These are phyloP conservation scores for Xylariales sp. DNA, from an alignment of 2,329 filamentous ascomycete species.

Conservation along the genomic window DNA sequence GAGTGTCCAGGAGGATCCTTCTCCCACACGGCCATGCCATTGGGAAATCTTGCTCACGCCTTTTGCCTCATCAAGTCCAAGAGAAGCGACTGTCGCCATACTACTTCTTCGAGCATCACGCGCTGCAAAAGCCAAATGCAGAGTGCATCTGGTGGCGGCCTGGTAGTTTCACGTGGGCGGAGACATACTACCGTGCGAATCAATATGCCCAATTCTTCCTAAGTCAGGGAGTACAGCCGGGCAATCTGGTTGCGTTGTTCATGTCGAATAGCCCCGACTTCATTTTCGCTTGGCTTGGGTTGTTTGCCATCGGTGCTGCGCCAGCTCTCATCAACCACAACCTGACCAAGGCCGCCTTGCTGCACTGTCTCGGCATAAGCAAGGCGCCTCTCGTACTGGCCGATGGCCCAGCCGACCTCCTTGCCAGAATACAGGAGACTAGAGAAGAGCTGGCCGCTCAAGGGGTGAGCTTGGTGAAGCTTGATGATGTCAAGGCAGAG, in stretches of 20 bases:
- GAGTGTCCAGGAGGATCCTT: constrained; percentile 13
- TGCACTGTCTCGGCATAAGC: constrained; percentile 61
- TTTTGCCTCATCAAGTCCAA: too few species aligned
- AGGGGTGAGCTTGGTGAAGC: constrained; percentile 50
- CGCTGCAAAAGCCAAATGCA: constrained; percentile 44
- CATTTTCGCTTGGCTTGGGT: constrained; percentile 58
- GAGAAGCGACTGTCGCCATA: constrained; percentile 55
- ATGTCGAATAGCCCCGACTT: constrained; percentile 66
- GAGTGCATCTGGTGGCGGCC: constrained; percentile 64
- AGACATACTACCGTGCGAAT: constrained; percentile 50
- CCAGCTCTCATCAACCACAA: constrained; percentile 71
- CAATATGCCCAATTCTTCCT: constrained; percentile 61
- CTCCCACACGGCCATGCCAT: too few species aligned
- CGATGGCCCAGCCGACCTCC: constrained; percentile 50
- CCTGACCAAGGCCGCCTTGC: constrained; percentile 55
- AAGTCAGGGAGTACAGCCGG: constrained; percentile 50
- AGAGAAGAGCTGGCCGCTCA: constrained; percentile 41
- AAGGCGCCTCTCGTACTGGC: constrained; percentile 53
- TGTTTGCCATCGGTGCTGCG: constrained; percentile 61
- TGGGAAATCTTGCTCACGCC: too few species aligned
- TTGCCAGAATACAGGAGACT: constrained; percentile 54
- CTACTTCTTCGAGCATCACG: constrained; percentile 59
- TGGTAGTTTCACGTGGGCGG: constrained; percentile 53
- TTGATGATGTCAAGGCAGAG: constrained; percentile 44
- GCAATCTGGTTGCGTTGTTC: constrained; percentile 61